Base-by-base conservation (phyloP, 1,139 yeast genomes). In the Kodamaea arcana region DNA sequence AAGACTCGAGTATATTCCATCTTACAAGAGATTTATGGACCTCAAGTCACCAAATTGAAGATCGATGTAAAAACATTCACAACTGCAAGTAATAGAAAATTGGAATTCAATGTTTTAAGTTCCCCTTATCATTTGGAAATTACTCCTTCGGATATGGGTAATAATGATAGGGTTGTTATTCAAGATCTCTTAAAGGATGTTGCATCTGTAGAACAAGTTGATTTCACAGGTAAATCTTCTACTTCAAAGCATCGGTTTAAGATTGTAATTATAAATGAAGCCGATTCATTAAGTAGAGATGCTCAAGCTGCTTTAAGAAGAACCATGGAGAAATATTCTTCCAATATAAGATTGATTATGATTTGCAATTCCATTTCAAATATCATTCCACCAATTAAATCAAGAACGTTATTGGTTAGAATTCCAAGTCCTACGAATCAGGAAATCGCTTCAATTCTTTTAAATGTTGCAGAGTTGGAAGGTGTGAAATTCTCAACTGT, bases 261-360 rank as follows among this genome's bases (percentile, higher is more conserved):
- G 57, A 85, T 90, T 28, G 97, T 92, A 14, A 77, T 92, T 11
- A 88, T 92, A 39, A 92, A 94, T 54, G 97, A 92, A 57, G 97
- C 98, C 0, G 97, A 92, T 47, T 74, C 87, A 2, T 72, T 92
- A 54, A 81, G 94, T 14, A 75, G 97, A 47, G 98, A 94, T 56
- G 98, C 98, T 0, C 98, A 92, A 58, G 97, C 97, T 11, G 98
- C 98, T 0, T 68, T 92, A 47, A 79, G 98, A 65, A 76, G 98
- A 58, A 92, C 99, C 1, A 94, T 92, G 97, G 99, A 92, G 55
- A 92, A 92, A 54, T 92, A 90, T 60, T 86, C 97, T 3, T 74
- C 83, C 15, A 90, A 87, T 53, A 78, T 92, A 48, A 75, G 99
- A 43, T 66, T 92, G 45, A 78, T 94, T 34, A 67, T 92, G 66